These are phyloP conservation scores for Aureobasidium sp. DNA, from an alignment of 2,329 filamentous ascomycete species.

Conservation along the genomic window DNA sequence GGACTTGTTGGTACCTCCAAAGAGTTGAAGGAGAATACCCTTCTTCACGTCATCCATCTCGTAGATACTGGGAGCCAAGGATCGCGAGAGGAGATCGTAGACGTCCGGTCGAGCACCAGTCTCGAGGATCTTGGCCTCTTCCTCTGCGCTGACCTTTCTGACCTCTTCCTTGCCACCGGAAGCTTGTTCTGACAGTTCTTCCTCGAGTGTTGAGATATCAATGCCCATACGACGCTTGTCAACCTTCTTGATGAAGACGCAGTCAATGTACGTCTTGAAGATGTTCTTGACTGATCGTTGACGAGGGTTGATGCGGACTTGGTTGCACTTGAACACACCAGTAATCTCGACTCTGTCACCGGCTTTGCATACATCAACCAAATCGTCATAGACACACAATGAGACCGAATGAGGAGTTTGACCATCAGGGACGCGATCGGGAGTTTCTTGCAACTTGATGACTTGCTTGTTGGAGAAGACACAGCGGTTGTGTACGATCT, in stretches of 20 bases:
- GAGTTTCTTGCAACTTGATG: constrained; percentile 96
- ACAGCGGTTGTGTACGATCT: constrained; percentile 94
- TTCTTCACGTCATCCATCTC: constrained; percentile 99
- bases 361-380: constrained; percentile 96
- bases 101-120: constrained; percentile 76
- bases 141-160: constrained; percentile 73
- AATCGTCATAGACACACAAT: constrained; percentile 89
- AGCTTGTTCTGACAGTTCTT: constrained; percentile 65
- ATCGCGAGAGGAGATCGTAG: constrained; percentile 88
- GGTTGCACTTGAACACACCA: constrained; percentile 91
- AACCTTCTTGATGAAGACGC: constrained; percentile 90
- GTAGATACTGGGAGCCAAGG: constrained; percentile 88
- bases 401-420: constrained; percentile 97
- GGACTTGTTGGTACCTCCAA: constrained; percentile 95
- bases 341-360: constrained; percentile 94
- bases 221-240: constrained; percentile 92
- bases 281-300: constrained; percentile 89
- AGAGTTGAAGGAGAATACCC: constrained; percentile 90
- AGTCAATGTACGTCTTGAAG: constrained; percentile 97
- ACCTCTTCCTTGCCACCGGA: constrained; percentile 71
- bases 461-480: constrained; percentile 96
- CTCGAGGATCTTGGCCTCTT: constrained; percentile 78
- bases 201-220: constrained; percentile 78
- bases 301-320: constrained; percentile 86
- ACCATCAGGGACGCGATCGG: constrained; percentile 86